Percentiles rank a stretch among this genome's conserved stretches.
Conservation (phyloP, 2,329 filamentous ascomycete genomes). For the Bipolaris bicolor region DNA sequence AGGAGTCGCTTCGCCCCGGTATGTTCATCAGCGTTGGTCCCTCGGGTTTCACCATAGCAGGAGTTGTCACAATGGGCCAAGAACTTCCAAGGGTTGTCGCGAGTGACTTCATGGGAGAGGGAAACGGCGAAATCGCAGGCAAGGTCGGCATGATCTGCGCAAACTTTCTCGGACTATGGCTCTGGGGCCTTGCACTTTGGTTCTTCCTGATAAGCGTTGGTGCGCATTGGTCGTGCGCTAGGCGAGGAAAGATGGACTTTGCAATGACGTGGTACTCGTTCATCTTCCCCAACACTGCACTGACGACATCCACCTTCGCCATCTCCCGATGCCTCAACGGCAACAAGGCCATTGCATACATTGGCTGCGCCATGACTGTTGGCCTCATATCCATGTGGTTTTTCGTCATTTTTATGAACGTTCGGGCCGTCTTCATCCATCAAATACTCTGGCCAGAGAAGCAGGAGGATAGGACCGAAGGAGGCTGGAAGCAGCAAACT, state of each 20-base stretch:
- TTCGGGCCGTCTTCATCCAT: constrained; percentile 67
- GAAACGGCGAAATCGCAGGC: constrained; percentile 58
- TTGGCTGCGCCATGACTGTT: constrained; percentile 72
- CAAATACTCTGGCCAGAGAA: constrained; percentile 80
- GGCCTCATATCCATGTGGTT: constrained; percentile 71
- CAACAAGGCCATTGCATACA: constrained; percentile 63
- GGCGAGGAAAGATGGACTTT: constrained; percentile 69
- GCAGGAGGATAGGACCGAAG: constrained; percentile 68
- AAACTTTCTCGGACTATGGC: constrained; percentile 74
- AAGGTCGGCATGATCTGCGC: constrained; percentile 61
- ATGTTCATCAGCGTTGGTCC: constrained; percentile 88
- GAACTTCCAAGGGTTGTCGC: constrained; percentile 57
- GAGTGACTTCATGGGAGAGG: constrained; percentile 62
- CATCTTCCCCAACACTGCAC: constrained; percentile 78
- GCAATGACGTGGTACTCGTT: constrained; percentile 89
- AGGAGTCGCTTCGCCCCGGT: constrained; percentile 75
- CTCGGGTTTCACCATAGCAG: constrained; percentile 70
- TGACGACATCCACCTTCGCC: constrained; percentile 74
- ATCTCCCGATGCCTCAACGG: constrained; percentile 63
- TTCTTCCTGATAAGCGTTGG: constrained; percentile 83
- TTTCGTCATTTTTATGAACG: constrained; percentile 72
- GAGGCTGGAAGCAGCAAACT: constrained; percentile 57
- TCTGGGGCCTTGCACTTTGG: constrained; percentile 83
- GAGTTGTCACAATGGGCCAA: constrained; percentile 64
- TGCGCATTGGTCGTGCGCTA: constrained; percentile 72